Evolutionary conservation across 768 basidiomycete species (phyloP), one percentile per base, ranked within the genome.

Genomic region (Cystobasidium tubakii): DNA sequence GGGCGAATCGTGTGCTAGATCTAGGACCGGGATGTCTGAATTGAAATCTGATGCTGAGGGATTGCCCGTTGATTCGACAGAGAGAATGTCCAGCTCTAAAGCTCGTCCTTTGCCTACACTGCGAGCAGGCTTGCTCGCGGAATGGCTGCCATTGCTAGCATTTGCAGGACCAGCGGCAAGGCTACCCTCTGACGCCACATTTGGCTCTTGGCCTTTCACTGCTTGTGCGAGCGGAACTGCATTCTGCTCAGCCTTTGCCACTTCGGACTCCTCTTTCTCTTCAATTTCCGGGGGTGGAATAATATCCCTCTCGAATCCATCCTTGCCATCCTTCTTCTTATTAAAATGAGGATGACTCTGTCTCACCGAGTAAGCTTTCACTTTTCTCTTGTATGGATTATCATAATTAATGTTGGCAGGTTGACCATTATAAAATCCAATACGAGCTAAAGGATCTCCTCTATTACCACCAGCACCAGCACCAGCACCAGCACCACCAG

Each of bases 331-430:
- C 39, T 71, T 62, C n/a, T 44, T 62, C 55, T 71, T 62, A 34
- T 71, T 39, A 36, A 71, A 71, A 19, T 44, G 27, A 31, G 69
- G 69, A 71, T 71, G 69, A 57, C 13, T 15, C 39, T 71, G 69
- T n/a, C 55, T 34, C 21, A 71, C 69, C 25, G 27, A 36, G 34
- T 71, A 71, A 25, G 50, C 21, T 55, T 71, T 71, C 36, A 33
- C 44, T 42, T 62, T 71, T 21, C 69, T 31, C 55, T 60, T 71
- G 3, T 12, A 33, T 36, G 34, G 63, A 31, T 39, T 27, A 10
- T 3, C 63, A 65, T 43, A 13, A n/a, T 65, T 39, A 17, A 6
- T 15, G 21, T 34, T 39, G 4, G 43, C 63, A n/a, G 23, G 33
- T 27, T 44, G 63, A 19, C 13, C 43, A n/a, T 39, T 44, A 13